Evolutionary conservation across 23 red algal species (phyloP).

Genomic region (Gracilaria gracilis): DNA sequence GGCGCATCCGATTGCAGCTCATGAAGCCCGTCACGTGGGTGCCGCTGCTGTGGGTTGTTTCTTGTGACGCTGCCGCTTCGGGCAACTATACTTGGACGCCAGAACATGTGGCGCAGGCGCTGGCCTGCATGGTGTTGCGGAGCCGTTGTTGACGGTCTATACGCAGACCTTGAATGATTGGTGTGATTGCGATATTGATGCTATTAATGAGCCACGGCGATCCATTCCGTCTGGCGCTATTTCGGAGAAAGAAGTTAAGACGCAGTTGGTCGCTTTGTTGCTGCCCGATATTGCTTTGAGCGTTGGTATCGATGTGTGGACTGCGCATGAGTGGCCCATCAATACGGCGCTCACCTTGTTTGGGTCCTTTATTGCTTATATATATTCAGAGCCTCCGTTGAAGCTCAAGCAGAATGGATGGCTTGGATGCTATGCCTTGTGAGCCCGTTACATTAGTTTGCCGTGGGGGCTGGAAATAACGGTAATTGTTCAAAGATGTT

Average conservation of each 20-base stretch:
- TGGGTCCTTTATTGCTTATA: conserved; percentile 88
- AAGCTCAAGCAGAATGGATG: conserved; percentile 99
- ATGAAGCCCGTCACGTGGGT: conserved; percentile 99
- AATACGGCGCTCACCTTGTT: conserved; percentile 76
- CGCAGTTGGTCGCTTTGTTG: conserved; percentile 82
- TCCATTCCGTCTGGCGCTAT: conserved; percentile 95
- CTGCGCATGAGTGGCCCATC: conserved; percentile 74
- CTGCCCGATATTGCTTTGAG: conserved; percentile 67
- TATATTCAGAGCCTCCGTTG: conserved; percentile 97
- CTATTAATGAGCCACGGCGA: conserved; percentile 97
- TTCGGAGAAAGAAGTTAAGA: conserved; percentile 85
- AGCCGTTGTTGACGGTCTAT: conserved; percentile 92
- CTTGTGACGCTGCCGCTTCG: conserved; percentile 95
- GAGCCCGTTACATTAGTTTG: conserved; percentile 93
- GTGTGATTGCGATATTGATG: conserved; percentile 96
- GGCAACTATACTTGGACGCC: conserved; percentile 89
- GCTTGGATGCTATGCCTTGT: conserved; percentile 94
- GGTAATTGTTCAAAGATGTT: too few relatives aligned
- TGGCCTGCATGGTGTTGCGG: conserved; percentile 92
- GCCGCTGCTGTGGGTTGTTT: conserved; percentile 95
- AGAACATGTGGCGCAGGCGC: conserved; percentile 74
- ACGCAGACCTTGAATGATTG: conserved; percentile 98
- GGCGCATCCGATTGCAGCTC: conserved; percentile 93
- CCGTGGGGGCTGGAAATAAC: too few relatives aligned
- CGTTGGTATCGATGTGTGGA: conserved; percentile 85